These are phyloP conservation scores for Aspergillus caelatus DNA, from an alignment of 2,329 filamentous ascomycete species.

Conservation along the genomic window DNA sequence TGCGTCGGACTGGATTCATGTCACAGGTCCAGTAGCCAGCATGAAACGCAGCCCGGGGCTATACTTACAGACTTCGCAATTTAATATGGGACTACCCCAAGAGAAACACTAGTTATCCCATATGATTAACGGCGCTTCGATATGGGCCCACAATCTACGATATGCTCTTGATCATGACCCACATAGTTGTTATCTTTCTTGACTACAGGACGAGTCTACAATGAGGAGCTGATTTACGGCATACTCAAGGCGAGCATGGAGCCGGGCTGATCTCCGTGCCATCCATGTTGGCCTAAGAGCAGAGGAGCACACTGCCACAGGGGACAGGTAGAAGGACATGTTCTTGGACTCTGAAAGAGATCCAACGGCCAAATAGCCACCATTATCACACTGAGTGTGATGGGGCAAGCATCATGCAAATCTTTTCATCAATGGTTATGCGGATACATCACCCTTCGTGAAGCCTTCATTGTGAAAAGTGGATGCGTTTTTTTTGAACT, in stretches of 20 bases:
- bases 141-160: background rate
- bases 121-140: background rate
- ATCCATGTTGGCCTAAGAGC: background rate
- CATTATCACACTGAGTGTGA: constrained; percentile 4
- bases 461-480: constrained; percentile 60
- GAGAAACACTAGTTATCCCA: background rate
- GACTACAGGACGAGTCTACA: background rate
- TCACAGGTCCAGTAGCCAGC: background rate
- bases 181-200: background rate
- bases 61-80: background rate
- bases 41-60: background rate
- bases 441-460: constrained; percentile 59
- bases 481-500: constrained; percentile 41
- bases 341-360: background rate
- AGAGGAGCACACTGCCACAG: constrained; percentile 5
- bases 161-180: background rate
- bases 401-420: constrained; percentile 24
- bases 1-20: background rate
- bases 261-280: background rate
- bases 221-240: background rate
- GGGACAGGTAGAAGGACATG: background rate
- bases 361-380: constrained; percentile 13
- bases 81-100: background rate
- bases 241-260: background rate
- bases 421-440: constrained; percentile 58